Base-by-base conservation (phyloP, 2,329 filamentous ascomycete species). In the Sporothrix curviconia region DNA sequence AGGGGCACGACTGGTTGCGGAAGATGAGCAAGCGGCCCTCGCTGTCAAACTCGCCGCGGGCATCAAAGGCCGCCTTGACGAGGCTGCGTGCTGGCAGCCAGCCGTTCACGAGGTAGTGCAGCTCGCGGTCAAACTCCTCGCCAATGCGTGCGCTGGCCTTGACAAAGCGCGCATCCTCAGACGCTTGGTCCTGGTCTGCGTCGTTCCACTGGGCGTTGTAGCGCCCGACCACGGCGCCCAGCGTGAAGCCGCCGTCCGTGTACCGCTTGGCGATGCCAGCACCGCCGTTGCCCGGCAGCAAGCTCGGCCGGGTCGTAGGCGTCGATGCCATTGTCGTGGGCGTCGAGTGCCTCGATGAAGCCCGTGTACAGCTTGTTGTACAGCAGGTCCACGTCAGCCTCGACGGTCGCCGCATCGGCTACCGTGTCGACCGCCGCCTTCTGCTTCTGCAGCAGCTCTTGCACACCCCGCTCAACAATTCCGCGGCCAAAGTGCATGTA, bases 321-420 rank as follows among this genome's bases (percentile, higher is more conserved):
- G 25, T 85, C 86, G 69, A 99, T 87, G 64, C 94, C 94, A 72
- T 99, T 99, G 78, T 99, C 94, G 74, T 99, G 92, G 58, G 92
- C 94, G 73, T 99, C 94, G 57, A 99, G 86, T 2, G 94, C 91
- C 78, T 99, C 94, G 70, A 99, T 80, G 71, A 97, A 96, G 72
- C 87, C 87, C 64, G 87, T 84, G 78, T 99, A 99, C 52, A 99
- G 75, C 78, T 96, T 96, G 67, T 84, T 79, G 78, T 89, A 95
- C 56, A 99, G 78, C 30, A 95, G 73, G 40, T 80, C 78, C 44
- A 94, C 86, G 63, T 91, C 85, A 43, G 83, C 72, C 62, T 80
- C 77, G 55, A 86, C 83, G 62, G 34, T 49, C 0, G 34, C 40
- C 15, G 60, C 59, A 22, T 50, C 49, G 19, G 77, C 71, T 58